These are phyloP conservation scores for Gnaphalium uliginosum DNA, from an alignment of 129 eudicot species.

Conservation along the genomic window DNA sequence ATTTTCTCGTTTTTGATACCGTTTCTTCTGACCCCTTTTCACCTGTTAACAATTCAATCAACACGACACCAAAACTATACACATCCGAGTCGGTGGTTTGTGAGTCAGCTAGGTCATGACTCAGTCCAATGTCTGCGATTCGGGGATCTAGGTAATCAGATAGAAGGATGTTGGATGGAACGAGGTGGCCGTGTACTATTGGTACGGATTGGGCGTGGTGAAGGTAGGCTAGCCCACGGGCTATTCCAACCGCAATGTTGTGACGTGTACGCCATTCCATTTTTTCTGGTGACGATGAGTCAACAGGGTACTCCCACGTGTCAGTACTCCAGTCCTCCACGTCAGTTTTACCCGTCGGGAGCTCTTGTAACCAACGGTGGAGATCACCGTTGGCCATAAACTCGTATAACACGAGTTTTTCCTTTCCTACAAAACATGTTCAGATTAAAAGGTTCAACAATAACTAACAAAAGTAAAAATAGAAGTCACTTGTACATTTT, in stretches of 20 bases:
- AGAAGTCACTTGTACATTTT: too few relatives aligned
- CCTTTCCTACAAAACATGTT: constrained; percentile 52
- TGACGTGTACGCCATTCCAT: constrained; percentile 92
- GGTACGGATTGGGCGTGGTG: constrained; percentile 91
- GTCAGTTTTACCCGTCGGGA: constrained; percentile 71
- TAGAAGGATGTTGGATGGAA: constrained; percentile 68
- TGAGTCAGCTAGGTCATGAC: constrained; percentile 39
- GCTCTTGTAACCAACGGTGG: constrained; percentile 93
- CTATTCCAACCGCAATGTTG: constrained; percentile 86
- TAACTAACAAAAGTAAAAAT: neutral
- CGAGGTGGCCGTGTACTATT: constrained; percentile 80
- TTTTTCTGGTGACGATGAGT: constrained; percentile 50
- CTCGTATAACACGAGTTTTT: constrained; percentile 75
- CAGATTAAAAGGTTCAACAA: too few relatives aligned
- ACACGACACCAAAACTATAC: constrained; percentile 60
- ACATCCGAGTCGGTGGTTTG: constrained; percentile 67
- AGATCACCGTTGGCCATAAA: constrained; percentile 93
- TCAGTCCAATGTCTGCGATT: constrained; percentile 63
- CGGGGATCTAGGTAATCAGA: constrained; percentile 77
- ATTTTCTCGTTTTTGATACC: constrained; percentile 45
- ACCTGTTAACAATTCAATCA: constrained; percentile 76
- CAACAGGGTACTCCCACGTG: constrained; percentile 69
- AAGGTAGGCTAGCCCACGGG: constrained; percentile 96
- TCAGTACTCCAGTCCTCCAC: constrained; percentile 96
- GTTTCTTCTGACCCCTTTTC: constrained; percentile 40